These are phyloP conservation scores for Aspergillus clavatus DNA, from an alignment of 2,329 filamentous ascomycete species.

Conservation along the genomic window DNA sequence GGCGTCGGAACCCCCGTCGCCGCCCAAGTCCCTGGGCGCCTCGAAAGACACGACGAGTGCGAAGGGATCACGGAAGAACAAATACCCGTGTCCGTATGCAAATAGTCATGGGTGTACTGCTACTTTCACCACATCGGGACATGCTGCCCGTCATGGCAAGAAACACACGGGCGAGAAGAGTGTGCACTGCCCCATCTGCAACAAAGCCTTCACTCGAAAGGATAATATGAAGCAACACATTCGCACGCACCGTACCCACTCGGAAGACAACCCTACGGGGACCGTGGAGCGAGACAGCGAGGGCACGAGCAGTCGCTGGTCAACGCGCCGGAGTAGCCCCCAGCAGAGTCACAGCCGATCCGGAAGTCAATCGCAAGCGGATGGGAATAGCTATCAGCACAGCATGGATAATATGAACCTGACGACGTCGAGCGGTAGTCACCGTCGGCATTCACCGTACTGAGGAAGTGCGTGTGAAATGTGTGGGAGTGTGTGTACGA, in stretches of 20 bases:
- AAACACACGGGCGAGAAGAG: conserved; percentile 66
- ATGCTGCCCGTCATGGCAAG: conserved; percentile 63
- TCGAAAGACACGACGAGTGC: conserved; percentile 20
- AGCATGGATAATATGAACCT: conserved; percentile 9
- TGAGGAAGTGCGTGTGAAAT: conserved; percentile 4
- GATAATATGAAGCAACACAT: conserved; percentile 68
- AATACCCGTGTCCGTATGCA: conserved; percentile 61
- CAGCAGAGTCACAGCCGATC: conserved; percentile 16
- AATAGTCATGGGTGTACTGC: conserved; percentile 55
- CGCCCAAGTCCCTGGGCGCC: conserved; percentile 21
- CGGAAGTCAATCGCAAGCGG: conserved; percentile 11
- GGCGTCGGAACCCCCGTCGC: conserved; percentile 25
- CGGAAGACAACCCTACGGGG: conserved; percentile 27
- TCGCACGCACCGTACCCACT: conserved; percentile 50
- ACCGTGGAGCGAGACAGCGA: conserved; percentile 13
- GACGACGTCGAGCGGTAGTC: conserved; percentile 7
- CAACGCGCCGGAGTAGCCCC: conserved; percentile 7
- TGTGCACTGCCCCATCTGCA: conserved; percentile 62
- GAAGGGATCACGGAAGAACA: conserved; percentile 51
- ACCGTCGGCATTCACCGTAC: conserved; percentile 8
- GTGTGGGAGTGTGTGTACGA: too few relatives aligned
- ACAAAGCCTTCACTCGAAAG: conserved; percentile 64
- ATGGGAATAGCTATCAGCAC: conserved; percentile 10
- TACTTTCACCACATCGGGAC: conserved; percentile 63
- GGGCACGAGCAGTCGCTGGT: conserved; percentile 8